Evolutionary conservation across 2,329 filamentous ascomycete genomes (phyloP).

Genomic region (Apiospora marii): DNA sequence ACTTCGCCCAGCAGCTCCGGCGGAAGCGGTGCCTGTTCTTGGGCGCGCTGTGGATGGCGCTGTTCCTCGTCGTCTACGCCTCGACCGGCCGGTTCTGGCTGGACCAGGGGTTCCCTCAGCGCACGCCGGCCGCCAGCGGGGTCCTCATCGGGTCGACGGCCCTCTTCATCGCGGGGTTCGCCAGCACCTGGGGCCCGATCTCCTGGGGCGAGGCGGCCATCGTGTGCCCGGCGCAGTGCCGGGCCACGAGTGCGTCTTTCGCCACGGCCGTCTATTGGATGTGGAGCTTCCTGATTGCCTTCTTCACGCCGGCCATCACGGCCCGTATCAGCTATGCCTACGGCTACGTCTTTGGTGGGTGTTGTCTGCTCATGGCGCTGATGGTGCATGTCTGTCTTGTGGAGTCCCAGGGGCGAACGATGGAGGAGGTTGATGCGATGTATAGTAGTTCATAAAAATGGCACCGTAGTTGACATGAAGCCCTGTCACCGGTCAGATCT

Average conservation of each 20-base stretch:
- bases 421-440: conserved; percentile 82
- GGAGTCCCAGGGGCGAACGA: conserved; percentile 73
- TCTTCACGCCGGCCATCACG: conserved; percentile 73
- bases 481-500: no score
- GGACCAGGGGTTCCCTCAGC: conserved; percentile 50
- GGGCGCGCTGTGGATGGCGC: conserved; percentile 68
- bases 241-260: conserved; percentile 61
- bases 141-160: conserved; percentile 74
- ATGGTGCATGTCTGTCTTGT: conserved; percentile 80
- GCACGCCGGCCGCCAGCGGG: conserved; percentile 58
- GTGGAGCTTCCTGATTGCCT: conserved; percentile 67
- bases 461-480: no score
- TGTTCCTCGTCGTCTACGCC: conserved; percentile 58
- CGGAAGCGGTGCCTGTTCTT: conserved; percentile 68
- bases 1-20: conserved; percentile 70
- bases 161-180: conserved; percentile 73
- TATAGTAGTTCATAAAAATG: no score
- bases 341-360: conserved; percentile 75
- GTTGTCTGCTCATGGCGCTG: conserved; percentile 67
- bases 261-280: conserved; percentile 69
- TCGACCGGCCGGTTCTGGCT: conserved; percentile 57
- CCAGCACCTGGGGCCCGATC: conserved; percentile 75
- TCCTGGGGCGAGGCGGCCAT: conserved; percentile 72
- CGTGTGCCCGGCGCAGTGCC: conserved; percentile 67
- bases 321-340: conserved; percentile 73